Evolutionary conservation across 805 yeast genomes (phyloP), one percentile per base, ranked within the genome.

Genomic region (Teunomyces tritomae): DNA sequence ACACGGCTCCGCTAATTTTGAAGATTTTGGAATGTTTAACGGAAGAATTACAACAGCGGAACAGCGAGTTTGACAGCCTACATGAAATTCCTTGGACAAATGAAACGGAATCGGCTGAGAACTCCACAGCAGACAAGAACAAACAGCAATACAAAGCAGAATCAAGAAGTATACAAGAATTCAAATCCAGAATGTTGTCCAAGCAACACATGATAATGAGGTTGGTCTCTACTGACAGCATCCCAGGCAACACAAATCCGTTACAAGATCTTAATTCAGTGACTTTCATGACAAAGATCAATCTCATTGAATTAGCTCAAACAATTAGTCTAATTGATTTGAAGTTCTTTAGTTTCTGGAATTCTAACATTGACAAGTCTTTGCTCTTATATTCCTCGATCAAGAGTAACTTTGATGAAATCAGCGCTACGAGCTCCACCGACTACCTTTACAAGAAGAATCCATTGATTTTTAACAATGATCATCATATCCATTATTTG

Each of bases 341-440:
- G 48, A 77, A 76, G 44, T 87, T 86, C 57, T 82, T 80, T 63
- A 66, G 65, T 14, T 58, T 66, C 2, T 92, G 97, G 97, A 84
- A 87, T 47, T 90, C 96, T 3, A 77, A 84, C 51, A 66, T 71
- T 10, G 98, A 92, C 67, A 82, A 85, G 49, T 85, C 96, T 0
- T 71, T 91, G 48, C 71, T 90, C 33, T 82, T 85, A 52, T 83
- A 68, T 71, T 57, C 81, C 51, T 67, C 80, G 46, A 57, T 79
- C 48, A 57, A 57, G 47, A 59, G 57, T 24, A 34, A 42, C 7
- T 39, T 43, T 20, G 49, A 46, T 28, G 34, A 46, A 7, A 41
- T 33, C 33, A 43, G 35, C 17, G 10, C 42, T 8, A 34, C 43
- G 3, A 44, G 14, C 10, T 26, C 49, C 2, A 41, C 46, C 14